Evolutionary conservation across 768 basidiomycete species (phyloP).

Genomic region (Amanita fuliginea): DNA sequence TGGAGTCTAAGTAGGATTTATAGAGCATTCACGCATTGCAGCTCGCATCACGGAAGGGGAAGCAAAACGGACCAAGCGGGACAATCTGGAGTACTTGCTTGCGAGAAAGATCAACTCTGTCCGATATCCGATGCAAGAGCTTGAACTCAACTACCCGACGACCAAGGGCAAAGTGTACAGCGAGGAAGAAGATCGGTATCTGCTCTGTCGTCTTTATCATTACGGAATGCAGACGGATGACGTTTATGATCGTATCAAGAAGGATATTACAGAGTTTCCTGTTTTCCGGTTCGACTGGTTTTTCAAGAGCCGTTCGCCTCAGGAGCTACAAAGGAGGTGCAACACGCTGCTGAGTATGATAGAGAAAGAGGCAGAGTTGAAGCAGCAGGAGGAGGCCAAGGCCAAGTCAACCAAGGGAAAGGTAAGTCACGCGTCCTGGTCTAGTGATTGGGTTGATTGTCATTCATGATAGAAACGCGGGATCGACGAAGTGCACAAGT

Average conservation of each 20-base stretch:
- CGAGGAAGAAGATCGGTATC: conserved; percentile 95
- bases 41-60: conserved; percentile 85
- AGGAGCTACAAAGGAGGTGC: conserved; percentile 82
- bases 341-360: conserved; percentile 84
- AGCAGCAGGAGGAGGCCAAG: conserved; percentile 58
- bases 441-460: not conserved
- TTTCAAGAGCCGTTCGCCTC: conserved; percentile 85
- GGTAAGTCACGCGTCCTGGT: conserved; percentile 21
- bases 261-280: conserved; percentile 93
- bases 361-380: conserved; percentile 77
- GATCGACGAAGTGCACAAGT: conserved; percentile 51
- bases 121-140: conserved; percentile 90
- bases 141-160: conserved; percentile 89
- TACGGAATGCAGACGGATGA: conserved; percentile 87
- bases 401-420: conserved; percentile 54
- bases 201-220: conserved; percentile 80
- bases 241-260: conserved; percentile 91
- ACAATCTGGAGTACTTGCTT: conserved; percentile 69
- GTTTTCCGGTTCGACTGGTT: conserved; percentile 99
- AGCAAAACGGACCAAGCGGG: conserved; percentile 78
- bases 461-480: conserved; percentile 46
- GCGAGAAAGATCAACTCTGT: conserved; percentile 75
- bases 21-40: conserved; percentile 73
- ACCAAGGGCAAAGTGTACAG: conserved; percentile 96
- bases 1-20: not conserved